Evolutionary conservation across 2,329 filamentous ascomycete genomes (phyloP).

Genomic region (Verticillium albo-atrum): DNA sequence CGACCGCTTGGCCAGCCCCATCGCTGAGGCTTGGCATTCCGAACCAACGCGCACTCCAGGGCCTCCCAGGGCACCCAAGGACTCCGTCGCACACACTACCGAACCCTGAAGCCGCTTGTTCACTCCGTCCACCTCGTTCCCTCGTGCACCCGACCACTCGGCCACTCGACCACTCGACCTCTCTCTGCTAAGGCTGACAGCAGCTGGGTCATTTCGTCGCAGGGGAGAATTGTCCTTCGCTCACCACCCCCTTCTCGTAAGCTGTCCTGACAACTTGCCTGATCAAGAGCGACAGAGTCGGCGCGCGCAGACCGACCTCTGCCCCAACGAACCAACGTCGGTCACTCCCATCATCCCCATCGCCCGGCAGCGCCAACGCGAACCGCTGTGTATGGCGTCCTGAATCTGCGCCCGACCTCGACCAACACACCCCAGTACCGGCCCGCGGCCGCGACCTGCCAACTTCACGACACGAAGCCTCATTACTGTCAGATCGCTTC

Average conservation of each 20-base stretch:
- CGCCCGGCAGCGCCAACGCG: neutral
- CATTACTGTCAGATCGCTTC: neutral
- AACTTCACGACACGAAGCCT: neutral
- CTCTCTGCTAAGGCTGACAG: neutral
- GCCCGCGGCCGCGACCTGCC: neutral
- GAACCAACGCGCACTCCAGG: neutral
- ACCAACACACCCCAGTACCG: neutral
- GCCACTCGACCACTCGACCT: neutral
- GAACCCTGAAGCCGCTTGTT: neutral
- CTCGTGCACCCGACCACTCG: neutral
- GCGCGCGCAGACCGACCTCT: neutral
- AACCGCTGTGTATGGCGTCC: neutral
- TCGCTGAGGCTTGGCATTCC: conserved; percentile 11
- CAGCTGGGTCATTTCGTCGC: neutral
- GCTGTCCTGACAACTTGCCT: neutral
- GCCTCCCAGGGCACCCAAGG: neutral
- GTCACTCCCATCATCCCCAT: neutral
- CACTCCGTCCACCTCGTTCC: too few relatives aligned
- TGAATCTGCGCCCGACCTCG: neutral
- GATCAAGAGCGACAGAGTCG: neutral
- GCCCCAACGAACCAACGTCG: neutral
- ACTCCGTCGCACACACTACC: neutral
- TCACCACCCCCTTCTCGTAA: neutral
- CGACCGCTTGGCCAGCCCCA: conserved; percentile 5
- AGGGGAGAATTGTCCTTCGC: neutral